phyloP scores from a whole-genome alignment of 441 rosid genomes.

The Theobroma grandiflorum region DNA sequence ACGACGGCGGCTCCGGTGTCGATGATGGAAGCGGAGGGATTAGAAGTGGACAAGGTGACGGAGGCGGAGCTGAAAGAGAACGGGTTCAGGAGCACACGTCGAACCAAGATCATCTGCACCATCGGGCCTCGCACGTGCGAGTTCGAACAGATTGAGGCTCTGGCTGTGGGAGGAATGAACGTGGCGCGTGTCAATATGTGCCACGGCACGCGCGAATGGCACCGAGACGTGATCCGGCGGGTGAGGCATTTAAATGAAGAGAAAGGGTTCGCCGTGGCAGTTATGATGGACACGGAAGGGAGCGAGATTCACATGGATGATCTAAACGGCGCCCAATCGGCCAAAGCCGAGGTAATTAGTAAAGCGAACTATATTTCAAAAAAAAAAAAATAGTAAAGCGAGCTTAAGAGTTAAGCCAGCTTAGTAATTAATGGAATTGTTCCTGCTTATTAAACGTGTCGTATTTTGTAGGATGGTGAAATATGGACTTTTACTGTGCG shows the following conservation, averaged over 20 bases:
- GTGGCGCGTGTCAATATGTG: slow-evolving; percentile 54
- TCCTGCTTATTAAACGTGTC: not conserved
- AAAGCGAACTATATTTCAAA: not conserved
- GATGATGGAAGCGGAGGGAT: slow-evolving; percentile 17
- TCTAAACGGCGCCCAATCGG: slow-evolving; percentile 50
- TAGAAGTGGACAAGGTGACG: slow-evolving; percentile 43
- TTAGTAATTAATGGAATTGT: not conserved
- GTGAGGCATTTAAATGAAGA: slow-evolving; percentile 50
- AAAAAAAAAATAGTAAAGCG: no score
- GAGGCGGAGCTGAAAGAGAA: slow-evolving; percentile 52
- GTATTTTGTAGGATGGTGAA: slow-evolving; percentile 43
- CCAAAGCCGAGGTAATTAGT: slow-evolving; percentile 49
- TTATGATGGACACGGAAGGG: slow-evolving; percentile 58
- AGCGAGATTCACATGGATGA: slow-evolving; percentile 61
- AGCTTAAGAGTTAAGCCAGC: not conserved
- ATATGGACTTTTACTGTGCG: slow-evolving; percentile 55
- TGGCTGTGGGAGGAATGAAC: slow-evolving; percentile 52
- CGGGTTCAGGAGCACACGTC: slow-evolving; percentile 48
- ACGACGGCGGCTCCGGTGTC: not conserved
- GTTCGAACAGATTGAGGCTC: slow-evolving; percentile 49
- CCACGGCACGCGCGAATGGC: slow-evolving; percentile 50
- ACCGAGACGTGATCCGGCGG: slow-evolving; percentile 46
- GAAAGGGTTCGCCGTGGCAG: slow-evolving; percentile 48
- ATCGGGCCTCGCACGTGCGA: slow-evolving; percentile 52
- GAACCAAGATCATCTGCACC: slow-evolving; percentile 54